These are phyloP conservation scores for Clonostachys rhizophaga DNA, from an alignment of 2,329 filamentous ascomycete genomes.

Conservation along the genomic window DNA sequence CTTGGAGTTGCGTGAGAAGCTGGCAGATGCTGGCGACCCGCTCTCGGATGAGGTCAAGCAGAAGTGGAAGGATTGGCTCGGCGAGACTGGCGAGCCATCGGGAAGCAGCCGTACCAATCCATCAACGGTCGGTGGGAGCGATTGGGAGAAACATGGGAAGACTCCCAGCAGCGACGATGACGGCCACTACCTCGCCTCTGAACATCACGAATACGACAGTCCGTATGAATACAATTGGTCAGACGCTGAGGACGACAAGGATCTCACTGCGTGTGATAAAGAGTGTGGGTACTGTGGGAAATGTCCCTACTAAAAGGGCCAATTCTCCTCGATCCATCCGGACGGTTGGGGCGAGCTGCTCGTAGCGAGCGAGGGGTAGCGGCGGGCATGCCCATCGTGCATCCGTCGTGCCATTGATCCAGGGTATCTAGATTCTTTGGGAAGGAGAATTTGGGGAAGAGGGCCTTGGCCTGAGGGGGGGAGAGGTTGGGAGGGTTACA, in stretches of 20 bases:
- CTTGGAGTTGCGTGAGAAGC: slow-evolving; percentile 14
- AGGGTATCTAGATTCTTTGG: no score
- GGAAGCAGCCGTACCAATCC: neutral
- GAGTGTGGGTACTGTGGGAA: slow-evolving; percentile 14
- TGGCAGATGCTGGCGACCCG: slow-evolving; percentile 8
- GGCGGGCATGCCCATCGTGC: no score
- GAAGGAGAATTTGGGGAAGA: no score
- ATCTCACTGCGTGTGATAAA: slow-evolving; percentile 12
- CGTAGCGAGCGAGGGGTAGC: no score
- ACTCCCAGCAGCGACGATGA: slow-evolving; percentile 1
- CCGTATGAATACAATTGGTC: neutral
- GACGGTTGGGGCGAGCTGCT: no score
- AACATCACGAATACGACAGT: neutral
- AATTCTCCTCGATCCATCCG: no score
- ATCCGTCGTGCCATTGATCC: no score
- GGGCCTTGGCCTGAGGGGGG: no score
- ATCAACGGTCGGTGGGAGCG: neutral
- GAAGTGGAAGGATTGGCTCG: slow-evolving; percentile 10
- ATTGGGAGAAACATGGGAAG: neutral
- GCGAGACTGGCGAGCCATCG: neutral
- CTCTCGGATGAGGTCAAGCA: slow-evolving; percentile 15
- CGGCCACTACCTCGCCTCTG: slow-evolving; percentile 1
- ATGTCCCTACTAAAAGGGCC: slow-evolving; percentile 9
- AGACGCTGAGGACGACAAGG: neutral
- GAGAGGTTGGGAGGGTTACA: no score